Conservation (phyloP, 139 green algal genomes). For the Helicosporidium sp. region DNA sequence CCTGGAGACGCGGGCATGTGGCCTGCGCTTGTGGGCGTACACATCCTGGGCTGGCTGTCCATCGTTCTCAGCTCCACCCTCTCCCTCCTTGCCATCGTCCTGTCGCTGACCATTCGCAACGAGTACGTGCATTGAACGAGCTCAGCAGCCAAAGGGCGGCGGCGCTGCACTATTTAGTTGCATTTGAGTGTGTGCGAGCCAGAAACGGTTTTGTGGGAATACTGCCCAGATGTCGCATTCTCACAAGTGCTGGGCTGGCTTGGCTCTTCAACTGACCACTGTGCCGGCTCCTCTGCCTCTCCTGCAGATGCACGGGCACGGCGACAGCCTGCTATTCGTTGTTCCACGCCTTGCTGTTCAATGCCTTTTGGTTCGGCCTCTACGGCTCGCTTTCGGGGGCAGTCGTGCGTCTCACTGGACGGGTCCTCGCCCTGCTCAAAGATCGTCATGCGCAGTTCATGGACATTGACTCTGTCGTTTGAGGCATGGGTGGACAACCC, state of each 20-base stretch:
- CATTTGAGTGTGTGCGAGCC: too few species aligned
- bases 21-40: not conserved
- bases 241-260: not conserved
- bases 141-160: too few species aligned
- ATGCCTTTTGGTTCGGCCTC: not conserved
- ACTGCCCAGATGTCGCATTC: not conserved
- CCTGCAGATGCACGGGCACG: too few species aligned
- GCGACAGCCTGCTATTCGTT: too few species aligned
- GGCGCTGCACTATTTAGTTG: too few species aligned
- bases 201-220: not conserved
- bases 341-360: not conserved
- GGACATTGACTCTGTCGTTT: not conserved
- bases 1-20: not conserved
- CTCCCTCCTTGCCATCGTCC: not conserved
- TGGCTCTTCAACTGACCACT: not conserved
- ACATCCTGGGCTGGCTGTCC: not conserved
- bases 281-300: too few species aligned
- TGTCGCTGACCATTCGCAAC: not conserved
- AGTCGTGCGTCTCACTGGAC: too few species aligned
- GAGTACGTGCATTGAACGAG: not conserved
- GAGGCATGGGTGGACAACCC: not conserved
- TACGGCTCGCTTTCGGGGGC: not conserved
- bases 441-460: too few species aligned
- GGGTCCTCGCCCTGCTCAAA: too few species aligned
- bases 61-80: too few species aligned